These are phyloP conservation scores for Leersia perrieri DNA, from an alignment of 176 grass and related monocot species.

Conservation along the genomic window DNA sequence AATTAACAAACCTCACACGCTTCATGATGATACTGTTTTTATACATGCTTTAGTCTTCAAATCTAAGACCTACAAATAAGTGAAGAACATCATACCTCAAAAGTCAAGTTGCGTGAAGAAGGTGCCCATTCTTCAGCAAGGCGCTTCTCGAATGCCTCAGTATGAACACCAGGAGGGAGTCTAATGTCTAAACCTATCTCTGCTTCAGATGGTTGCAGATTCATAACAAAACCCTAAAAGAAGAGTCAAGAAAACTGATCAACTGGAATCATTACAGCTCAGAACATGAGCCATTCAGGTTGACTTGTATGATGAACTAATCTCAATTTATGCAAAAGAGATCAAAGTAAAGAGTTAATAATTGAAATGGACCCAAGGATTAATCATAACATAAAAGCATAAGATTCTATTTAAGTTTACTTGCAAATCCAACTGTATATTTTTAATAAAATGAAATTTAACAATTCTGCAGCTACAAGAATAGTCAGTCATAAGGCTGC, in stretches of 20 bases:
- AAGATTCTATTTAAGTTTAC: background rate
- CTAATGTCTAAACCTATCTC: constrained; percentile 88
- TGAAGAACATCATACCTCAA: constrained; percentile 49
- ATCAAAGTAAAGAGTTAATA: background rate
- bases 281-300: background rate
- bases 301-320: background rate
- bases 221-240: constrained; percentile 97
- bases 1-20: background rate
- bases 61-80: background rate
- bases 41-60: background rate
- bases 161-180: constrained; percentile 64
- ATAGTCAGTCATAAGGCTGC: constrained; percentile 1
- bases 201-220: constrained; percentile 94
- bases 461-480: background rate
- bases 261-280: background rate
- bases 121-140: constrained; percentile 94
- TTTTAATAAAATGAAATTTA: background rate
- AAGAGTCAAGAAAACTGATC: constrained; percentile 9
- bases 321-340: background rate
- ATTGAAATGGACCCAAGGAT: background rate
- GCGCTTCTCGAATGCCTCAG: constrained; percentile 66
- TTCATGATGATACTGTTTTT: background rate
- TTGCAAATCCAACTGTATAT: background rate
- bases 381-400: background rate
- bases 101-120: constrained; percentile 73